Evolutionary conservation across 2,329 filamentous ascomycete genomes (phyloP), one percentile per base, ranked within the genome.

Genomic region (Diaporthe ilicicola): DNA sequence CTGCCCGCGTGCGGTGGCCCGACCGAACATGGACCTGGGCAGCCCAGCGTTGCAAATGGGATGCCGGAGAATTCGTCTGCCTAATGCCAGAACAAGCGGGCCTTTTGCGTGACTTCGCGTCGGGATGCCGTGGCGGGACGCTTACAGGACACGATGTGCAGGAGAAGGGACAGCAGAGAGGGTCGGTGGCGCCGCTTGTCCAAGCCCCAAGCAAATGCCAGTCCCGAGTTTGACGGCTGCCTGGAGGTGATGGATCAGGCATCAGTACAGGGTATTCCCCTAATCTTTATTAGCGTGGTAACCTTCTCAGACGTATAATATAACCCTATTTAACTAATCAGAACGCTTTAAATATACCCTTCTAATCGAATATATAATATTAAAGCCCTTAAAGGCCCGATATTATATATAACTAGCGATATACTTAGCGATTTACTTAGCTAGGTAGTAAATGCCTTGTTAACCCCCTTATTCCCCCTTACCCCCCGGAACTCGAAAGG

Each of bases 191-290:
- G 29, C 44, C 59, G 59, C 59, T 50, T 50, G 27, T n/a, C 48
- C 44, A 64, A 50, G 44, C 29, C 42, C 59, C 59, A 24, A 37
- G 44, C 59, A 64, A 64, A 64, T 64, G 59, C 44, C 59, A 44
- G 42, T 48, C 59, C 59, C 44, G 59, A 64, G 44, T 64, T 64
- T 64, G 59, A 64, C 59, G 59, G 59, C 59, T 64, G 59, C 59
- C 59, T 64, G 44, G 59, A 64, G 59, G 59, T 64, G 44, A 50
- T 64, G 59, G 59, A 64, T 50, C 59, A 64, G 59, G 59, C 59
- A 64, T 64, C 59, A 22, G 29, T 34, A n/a, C n/a, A n/a, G n/a
- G n/a, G n/a, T n/a, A n/a, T n/a, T n/a, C n/a, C n/a, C n/a, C n/a
- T n/a, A n/a, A n/a, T n/a, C n/a, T n/a, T n/a, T n/a, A n/a, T n/a